Conservation (phyloP, 257 asterid genomes). For the Solanum gracilifrons region DNA sequence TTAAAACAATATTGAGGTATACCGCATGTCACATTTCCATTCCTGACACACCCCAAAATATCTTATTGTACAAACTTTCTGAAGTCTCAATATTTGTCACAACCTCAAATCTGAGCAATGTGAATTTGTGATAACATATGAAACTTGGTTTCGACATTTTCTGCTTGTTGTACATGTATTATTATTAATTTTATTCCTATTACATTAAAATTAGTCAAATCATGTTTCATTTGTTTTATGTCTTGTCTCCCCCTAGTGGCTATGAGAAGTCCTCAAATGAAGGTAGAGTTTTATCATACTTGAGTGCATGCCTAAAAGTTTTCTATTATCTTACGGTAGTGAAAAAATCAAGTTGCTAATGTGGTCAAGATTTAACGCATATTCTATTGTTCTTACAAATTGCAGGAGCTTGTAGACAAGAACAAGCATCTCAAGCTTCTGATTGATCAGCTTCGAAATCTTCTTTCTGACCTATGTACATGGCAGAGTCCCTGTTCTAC, state of each 20-base stretch:
- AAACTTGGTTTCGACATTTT: background rate
- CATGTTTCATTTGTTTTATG: background rate
- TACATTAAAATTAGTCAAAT: background rate
- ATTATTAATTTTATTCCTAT: background rate
- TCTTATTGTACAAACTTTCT: background rate
- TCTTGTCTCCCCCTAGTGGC: background rate
- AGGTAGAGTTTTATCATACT: background rate
- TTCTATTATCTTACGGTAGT: background rate
- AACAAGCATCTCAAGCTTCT: slow-evolving; percentile 52
- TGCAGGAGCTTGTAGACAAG: slow-evolving; percentile 54
- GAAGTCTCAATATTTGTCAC: background rate
- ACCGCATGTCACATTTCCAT: background rate
- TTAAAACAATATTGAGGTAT: background rate
- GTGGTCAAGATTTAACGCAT: background rate
- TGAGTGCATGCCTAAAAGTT: background rate
- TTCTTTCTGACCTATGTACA: slow-evolving; percentile 55
- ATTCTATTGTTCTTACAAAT: background rate
- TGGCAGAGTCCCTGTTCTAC: slow-evolving; percentile 85
- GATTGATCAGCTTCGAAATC: slow-evolving; percentile 69
- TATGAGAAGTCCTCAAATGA: background rate
- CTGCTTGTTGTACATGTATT: background rate
- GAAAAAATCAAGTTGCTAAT: background rate
- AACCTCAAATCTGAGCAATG: background rate
- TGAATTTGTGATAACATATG: background rate
- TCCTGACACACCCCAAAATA: background rate